Base-by-base conservation (phyloP, 495 filamentous ascomycete genomes). In the Tuber magnatum region DNA sequence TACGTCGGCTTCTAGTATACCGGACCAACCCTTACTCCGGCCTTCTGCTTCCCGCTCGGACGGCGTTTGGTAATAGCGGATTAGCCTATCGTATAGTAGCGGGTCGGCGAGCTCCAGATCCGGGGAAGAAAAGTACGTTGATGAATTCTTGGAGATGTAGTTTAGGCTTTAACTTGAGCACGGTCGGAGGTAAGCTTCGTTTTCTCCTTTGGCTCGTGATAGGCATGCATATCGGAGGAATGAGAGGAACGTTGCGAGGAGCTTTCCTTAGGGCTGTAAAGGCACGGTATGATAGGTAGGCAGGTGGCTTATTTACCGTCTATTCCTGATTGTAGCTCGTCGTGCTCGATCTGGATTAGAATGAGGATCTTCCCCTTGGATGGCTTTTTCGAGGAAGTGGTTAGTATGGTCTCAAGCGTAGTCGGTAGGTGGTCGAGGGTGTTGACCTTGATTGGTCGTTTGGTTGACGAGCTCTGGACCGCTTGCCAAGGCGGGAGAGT, bases 11-110 rank as follows among this genome's bases (percentile, higher is more conserved):
- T 93, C 88, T 4, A 93, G 83, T 16, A 89, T 84, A 6, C 91
- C 91, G 6, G 90, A 89, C 82, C 91, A 93, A 0, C 92, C 92
- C 82, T 91, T 91, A 14, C 84, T 84, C 9, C 87, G 87, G 1
- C 91, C 92, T 80, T 92, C 90, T 9, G 86, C 88, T 84, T 93
- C 91, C 70, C 92, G 86, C 83, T 94, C 92, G 24, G 88, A 84
- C 1, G 91, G 80, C 6, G 89, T 89, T 74, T 92, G 91, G 80
- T 93, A 93, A 73, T 90, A 90, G 38, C 92, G 88, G 80, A 94
- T 88, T 32, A 92, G 85, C 68, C 90, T 90, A 82, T 94, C 92
- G 84, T 93, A 94, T 41, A 93, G 86, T 48, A 94, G 86, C 1
- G 92, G 92, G 84, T 93, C 91, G 48, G 81, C 81, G 65, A 82